Evolutionary conservation across 805 yeast genomes (phyloP).

Genomic region (Metschnikowia anglica): DNA sequence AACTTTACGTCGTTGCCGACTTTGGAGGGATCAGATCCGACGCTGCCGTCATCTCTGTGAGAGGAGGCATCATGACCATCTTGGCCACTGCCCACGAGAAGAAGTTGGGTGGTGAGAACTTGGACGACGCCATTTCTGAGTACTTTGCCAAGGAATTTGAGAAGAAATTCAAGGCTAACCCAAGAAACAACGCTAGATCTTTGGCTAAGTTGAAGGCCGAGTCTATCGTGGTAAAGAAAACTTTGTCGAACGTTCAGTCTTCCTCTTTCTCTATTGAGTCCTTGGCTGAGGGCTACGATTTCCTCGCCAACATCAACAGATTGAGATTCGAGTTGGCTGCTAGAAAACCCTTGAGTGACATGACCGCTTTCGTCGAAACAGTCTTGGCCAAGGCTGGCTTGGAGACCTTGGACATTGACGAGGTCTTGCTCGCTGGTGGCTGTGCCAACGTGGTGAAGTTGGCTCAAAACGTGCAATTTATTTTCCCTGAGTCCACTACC

Average conservation of each 20-base stretch:
- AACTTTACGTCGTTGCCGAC: conserved; percentile 87
- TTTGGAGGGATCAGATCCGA: conserved; percentile 96
- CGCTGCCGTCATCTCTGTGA: conserved; percentile 87
- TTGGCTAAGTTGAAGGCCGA: conserved; percentile 85
- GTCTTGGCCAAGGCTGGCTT: conserved; percentile 79
- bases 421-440: conserved; percentile 92
- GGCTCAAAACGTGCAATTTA: conserved; percentile 64
- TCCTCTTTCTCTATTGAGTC: conserved; percentile 94
- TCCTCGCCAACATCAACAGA: conserved; percentile 90
- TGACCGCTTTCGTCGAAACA: conserved; percentile 72
- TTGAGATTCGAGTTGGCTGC: conserved; percentile 88
- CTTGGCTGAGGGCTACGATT: conserved; percentile 90
- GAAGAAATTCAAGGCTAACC: conserved; percentile 80
- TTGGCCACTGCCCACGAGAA: conserved; percentile 81
- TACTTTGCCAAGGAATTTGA: conserved; percentile 91
- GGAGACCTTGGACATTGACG: conserved; percentile 84
- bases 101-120: conserved; percentile 82
- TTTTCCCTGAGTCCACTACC: conserved; percentile 79
- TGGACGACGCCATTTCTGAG: conserved; percentile 78
- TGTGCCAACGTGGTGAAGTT: conserved; percentile 89
- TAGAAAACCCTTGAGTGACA: conserved; percentile 71
- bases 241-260: conserved; percentile 83
- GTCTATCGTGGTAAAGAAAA: conserved; percentile 81
- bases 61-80: conserved; percentile 92
- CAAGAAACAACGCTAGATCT: conserved; percentile 78